Percentiles rank a stretch among this genome's conserved stretches.
Conservation (phyloP, 2,329 filamentous ascomycete species). For the Penicillium janthinellum region DNA sequence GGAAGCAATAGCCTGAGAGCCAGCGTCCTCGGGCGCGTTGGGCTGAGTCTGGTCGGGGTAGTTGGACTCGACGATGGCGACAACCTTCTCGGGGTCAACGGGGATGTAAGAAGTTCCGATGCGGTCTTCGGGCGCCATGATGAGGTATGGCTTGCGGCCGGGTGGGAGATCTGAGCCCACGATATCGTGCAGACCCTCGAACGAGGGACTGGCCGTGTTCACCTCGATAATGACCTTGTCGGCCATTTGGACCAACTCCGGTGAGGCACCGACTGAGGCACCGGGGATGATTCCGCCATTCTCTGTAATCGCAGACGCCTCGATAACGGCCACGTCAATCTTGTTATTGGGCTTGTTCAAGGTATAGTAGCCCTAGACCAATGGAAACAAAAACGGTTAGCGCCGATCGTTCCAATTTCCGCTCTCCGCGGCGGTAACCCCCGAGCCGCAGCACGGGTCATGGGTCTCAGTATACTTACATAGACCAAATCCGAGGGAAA, state of each 20-base stretch:
- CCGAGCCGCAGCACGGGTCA: background rate
- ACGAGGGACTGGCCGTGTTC: constrained; percentile 81
- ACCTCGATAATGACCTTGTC: constrained; percentile 93
- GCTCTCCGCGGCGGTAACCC: constrained; percentile 9
- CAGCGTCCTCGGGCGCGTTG: constrained; percentile 75
- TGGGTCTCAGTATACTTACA: constrained; percentile 42
- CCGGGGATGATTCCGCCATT: constrained; percentile 88
- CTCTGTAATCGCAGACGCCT: constrained; percentile 83
- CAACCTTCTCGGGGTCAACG: constrained; percentile 79
- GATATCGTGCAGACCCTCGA: constrained; percentile 88
- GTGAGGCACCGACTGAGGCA: constrained; percentile 80
- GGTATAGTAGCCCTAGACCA: constrained; percentile 72
- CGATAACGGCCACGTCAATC: constrained; percentile 81
- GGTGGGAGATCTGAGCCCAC: constrained; percentile 85
- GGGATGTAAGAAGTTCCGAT: constrained; percentile 83
- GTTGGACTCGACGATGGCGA: constrained; percentile 81
- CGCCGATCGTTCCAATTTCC: constrained; percentile 4
- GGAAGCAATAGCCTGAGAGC: constrained; percentile 69
- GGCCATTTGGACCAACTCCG: constrained; percentile 85
- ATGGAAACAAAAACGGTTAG: constrained; percentile 10
- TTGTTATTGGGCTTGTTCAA: constrained; percentile 73
- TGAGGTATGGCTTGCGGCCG: constrained; percentile 77
- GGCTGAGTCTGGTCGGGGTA: constrained; percentile 76
- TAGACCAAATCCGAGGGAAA: constrained; percentile 86
- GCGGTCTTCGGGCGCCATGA: constrained; percentile 82